phyloP scores from a whole-genome alignment of 805 yeast species.

The Ogataea chonburiensis region DNA sequence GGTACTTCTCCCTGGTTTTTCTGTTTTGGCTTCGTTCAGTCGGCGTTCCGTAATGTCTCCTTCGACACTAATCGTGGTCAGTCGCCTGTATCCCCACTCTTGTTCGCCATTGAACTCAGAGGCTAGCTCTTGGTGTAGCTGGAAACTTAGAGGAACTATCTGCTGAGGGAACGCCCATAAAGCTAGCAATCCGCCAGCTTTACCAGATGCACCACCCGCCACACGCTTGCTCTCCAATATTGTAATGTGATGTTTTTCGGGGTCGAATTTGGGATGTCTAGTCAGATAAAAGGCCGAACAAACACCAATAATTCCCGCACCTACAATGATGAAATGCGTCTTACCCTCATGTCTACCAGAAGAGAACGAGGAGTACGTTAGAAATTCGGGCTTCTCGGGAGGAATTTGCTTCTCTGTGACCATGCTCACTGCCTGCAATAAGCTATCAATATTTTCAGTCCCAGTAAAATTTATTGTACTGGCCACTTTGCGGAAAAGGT shows the following conservation, averaged over 20 bases:
- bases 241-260: slow-evolving; percentile 73
- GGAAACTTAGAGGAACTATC: slow-evolving; percentile 84
- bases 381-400: slow-evolving; percentile 28
- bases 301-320: slow-evolving; percentile 96
- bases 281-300: slow-evolving; percentile 90
- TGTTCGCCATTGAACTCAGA: slow-evolving; percentile 76
- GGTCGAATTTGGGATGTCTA: slow-evolving; percentile 75
- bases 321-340: slow-evolving; percentile 78
- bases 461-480: too few species aligned
- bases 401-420: slow-evolving; percentile 21
- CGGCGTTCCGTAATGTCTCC: slow-evolving; percentile 57
- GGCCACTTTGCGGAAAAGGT: slow-evolving; percentile 8
- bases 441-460: slow-evolving; percentile 1
- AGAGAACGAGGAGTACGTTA: slow-evolving; percentile 39
- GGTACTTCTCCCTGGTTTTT: slow-evolving; percentile 7
- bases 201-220: slow-evolving; percentile 97
- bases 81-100: slow-evolving; percentile 90
- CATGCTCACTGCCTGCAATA: slow-evolving; percentile 16
- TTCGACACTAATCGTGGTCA: slow-evolving; percentile 82
- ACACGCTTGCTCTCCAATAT: slow-evolving; percentile 86
- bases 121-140: slow-evolving; percentile 79
- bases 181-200: slow-evolving; percentile 94
- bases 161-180: slow-evolving; percentile 97
- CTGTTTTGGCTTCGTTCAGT: slow-evolving; percentile 4
- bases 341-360: slow-evolving; percentile 56